A percentile compares a stretch with the other conserved stretches of the same genome.
phyloP scores from a whole-genome alignment of 1,139 yeast genomes.

The Wickerhamiella infanticola region DNA sequence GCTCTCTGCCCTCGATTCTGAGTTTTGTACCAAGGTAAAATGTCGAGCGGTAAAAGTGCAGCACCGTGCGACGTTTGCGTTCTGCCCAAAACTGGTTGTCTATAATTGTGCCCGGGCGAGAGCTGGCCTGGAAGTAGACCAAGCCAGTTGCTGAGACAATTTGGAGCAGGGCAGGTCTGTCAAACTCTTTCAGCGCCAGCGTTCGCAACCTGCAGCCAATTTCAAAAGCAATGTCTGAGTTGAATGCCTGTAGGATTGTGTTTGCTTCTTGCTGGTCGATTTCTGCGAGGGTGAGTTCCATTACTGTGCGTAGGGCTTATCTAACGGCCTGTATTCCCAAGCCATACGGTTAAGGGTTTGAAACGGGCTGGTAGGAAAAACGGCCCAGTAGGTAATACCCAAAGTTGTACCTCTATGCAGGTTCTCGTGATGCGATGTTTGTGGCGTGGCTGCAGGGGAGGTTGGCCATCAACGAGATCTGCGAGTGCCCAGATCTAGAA shows the following conservation, averaged over 20 bases:
- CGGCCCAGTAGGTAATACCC: no score
- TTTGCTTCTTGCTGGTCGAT: constrained; percentile 7
- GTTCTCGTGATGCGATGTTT: no score
- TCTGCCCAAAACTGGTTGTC: constrained; percentile 49
- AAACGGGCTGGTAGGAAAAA: no score
- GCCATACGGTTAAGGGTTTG: no score
- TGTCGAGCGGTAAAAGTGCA: constrained; percentile 39
- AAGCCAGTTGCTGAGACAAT: constrained; percentile 37
- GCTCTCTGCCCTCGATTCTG: constrained; percentile 17
- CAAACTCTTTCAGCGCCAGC: constrained; percentile 13
- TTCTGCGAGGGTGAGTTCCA: not conserved
- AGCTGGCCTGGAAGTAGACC: constrained; percentile 35
- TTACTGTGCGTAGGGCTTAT: no score
- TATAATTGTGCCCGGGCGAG: constrained; percentile 30
- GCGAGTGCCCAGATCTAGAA: no score
- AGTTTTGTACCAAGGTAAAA: constrained; percentile 38
- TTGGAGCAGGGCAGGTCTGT: constrained; percentile 34
- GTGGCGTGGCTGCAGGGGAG: no score
- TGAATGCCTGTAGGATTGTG: constrained; percentile 17
- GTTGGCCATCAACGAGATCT: no score
- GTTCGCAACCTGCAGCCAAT: constrained; percentile 21
- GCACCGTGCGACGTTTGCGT: constrained; percentile 38
- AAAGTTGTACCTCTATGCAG: no score
- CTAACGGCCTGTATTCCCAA: no score
- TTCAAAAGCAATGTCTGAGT: constrained; percentile 24